Percentiles rank a stretch among this genome's conserved stretches.
phyloP scores from a whole-genome alignment of 148 eudicot species.

The Simmondsia chinensis region DNA sequence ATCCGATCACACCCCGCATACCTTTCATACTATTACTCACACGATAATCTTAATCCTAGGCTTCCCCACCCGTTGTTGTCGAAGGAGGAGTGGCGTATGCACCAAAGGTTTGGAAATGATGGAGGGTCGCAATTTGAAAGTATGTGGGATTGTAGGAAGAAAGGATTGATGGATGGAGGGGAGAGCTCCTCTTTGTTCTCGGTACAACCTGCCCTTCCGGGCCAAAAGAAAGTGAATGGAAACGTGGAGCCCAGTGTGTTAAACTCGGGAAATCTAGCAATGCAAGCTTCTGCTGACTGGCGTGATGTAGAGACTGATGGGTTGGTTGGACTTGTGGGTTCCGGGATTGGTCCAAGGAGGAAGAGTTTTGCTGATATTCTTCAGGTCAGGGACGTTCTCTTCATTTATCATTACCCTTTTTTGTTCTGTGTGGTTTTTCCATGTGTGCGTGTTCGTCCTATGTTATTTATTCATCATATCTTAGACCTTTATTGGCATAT shows the following conservation, averaged over 20 bases:
- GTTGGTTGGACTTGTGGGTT: conserved; percentile 11
- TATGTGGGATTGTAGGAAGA: conserved; percentile 20
- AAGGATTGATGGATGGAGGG: conserved; percentile 8
- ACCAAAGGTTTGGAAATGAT: conserved; percentile 35
- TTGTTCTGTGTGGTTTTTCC: too few species aligned
- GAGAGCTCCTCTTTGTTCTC: conserved; percentile 28
- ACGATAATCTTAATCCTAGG: conserved; percentile 44
- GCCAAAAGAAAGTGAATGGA: conserved; percentile 23
- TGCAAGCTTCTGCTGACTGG: conserved; percentile 26
- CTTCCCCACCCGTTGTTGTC: conserved; percentile 52
- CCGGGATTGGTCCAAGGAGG: conserved; percentile 45
- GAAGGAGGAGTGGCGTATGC: conserved; percentile 55
- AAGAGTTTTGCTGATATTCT: conserved; percentile 69
- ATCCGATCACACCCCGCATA: conserved; percentile 53
- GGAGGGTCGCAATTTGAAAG: conserved; percentile 28
- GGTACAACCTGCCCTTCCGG: conserved; percentile 28
- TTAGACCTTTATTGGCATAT: too few species aligned
- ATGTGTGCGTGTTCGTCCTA: too few species aligned
- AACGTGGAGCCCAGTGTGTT: conserved; percentile 23
- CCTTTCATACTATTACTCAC: conserved; percentile 45
- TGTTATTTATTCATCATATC: too few species aligned
- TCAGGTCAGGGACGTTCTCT: conserved; percentile 30
- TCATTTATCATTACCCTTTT: too few species aligned
- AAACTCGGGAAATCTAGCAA: conserved; percentile 15
- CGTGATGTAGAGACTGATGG: conserved; percentile 18